Evolutionary conservation across 371 early-diverging fungal genomes (phyloP).

Genomic region (Basidiobolus meristosporus): DNA sequence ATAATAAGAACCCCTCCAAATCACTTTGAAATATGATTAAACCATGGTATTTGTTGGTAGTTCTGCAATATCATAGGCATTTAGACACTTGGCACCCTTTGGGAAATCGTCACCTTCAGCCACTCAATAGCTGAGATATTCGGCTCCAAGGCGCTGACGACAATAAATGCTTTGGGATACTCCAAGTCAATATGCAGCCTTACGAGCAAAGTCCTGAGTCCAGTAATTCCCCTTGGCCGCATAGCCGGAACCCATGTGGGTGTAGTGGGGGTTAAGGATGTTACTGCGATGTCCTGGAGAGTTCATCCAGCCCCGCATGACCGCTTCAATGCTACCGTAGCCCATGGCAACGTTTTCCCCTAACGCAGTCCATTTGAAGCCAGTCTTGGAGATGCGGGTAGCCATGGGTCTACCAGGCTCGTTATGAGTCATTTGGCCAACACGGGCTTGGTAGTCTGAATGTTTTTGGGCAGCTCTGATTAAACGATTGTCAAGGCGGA

Average conservation of each 20-base stretch:
- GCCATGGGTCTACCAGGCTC: background rate
- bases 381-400: too few species aligned
- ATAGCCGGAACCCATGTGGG: conserved; percentile 2
- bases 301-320: conserved; percentile 4
- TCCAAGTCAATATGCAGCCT: too few species aligned
- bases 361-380: background rate
- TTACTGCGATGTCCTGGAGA: conserved; percentile 6
- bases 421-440: background rate
- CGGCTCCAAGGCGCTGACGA: too few species aligned
- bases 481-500: background rate
- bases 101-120: too few species aligned
- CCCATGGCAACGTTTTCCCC: conserved; percentile 2
- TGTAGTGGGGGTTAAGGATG: conserved; percentile 3
- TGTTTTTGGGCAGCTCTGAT: background rate
- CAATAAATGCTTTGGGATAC: too few species aligned
- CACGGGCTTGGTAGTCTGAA: background rate
- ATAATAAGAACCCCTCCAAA: too few species aligned
- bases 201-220: conserved; percentile 5
- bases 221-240: conserved; percentile 1
- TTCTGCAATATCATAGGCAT: too few species aligned
- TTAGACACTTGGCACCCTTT: too few species aligned
- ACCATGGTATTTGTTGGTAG: too few species aligned
- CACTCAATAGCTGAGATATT: too few species aligned
- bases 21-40: too few species aligned
- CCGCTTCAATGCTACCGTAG: background rate